Conservation (phyloP, 176 grass and related monocot species). For the Bolboschoenus planiculmis region DNA sequence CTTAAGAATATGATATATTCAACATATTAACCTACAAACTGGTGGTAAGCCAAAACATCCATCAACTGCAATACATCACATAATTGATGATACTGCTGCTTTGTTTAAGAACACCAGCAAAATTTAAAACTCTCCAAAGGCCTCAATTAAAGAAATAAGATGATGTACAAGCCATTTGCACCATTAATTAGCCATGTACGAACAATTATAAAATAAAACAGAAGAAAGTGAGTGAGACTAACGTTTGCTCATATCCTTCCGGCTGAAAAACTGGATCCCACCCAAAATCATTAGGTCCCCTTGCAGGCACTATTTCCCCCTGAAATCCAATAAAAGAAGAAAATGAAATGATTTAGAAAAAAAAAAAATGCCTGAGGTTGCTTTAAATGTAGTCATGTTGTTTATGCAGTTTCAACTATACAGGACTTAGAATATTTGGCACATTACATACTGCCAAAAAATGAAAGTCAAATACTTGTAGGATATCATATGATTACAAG, state of each 20-base stretch:
- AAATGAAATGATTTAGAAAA: neutral
- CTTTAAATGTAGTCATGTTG: neutral
- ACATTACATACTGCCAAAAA: neutral
- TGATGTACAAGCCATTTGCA: neutral
- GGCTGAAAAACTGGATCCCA: conserved; percentile 95
- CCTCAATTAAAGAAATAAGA: neutral
- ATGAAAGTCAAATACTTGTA: neutral
- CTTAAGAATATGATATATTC: neutral
- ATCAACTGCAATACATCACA: neutral
- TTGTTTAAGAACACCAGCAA: neutral
- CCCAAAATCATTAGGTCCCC: conserved; percentile 85
- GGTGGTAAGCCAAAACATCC: neutral
- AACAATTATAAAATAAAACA: neutral
- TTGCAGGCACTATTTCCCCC: conserved; percentile 77
- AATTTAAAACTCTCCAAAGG: neutral
- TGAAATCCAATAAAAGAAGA: conserved; percentile 26
- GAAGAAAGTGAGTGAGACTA: conserved; percentile 8
- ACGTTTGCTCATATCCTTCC: conserved; percentile 88
- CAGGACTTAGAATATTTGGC: neutral
- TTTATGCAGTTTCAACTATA: no score
- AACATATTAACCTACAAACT: neutral
- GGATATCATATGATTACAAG: neutral
- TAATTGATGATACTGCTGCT: neutral
- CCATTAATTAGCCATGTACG: neutral
- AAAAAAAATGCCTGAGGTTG: neutral